These are phyloP conservation scores for Pseudoneurospora amorphoporcata DNA, from an alignment of 495 filamentous ascomycete genomes.

Conservation along the genomic window DNA sequence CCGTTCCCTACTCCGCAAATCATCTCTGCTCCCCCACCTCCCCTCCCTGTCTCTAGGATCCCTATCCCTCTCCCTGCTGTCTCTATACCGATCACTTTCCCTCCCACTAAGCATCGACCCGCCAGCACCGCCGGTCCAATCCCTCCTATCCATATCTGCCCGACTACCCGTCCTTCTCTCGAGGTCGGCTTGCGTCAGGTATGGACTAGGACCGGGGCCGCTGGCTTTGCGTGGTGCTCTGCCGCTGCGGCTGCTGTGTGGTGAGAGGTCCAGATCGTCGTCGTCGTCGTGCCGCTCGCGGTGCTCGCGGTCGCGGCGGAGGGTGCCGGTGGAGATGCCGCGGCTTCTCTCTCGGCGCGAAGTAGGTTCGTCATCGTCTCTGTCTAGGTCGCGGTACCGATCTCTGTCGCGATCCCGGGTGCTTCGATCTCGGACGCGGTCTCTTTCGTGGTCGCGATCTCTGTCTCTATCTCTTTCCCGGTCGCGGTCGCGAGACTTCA, in stretches of 20 bases:
- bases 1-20: neutral
- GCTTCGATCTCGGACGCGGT: slow-evolving; percentile 10
- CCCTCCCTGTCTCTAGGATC: neutral
- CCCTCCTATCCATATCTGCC: slow-evolving; percentile 18
- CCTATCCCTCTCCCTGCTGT: slow-evolving; percentile 4
- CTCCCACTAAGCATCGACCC: neutral
- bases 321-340: neutral
- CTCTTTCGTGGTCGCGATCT: slow-evolving; percentile 11
- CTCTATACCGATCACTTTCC: neutral
- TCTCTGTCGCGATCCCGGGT: slow-evolving; percentile 23
- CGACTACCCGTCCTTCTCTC: slow-evolving; percentile 24
- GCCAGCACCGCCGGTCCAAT: neutral
- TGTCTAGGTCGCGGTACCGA: slow-evolving; percentile 9
- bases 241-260: neutral
- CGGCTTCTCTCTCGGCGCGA: neutral
- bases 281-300: neutral
- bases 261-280: neutral
- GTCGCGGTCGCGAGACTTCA: neutral
- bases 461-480: slow-evolving; percentile 10
- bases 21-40: neutral
- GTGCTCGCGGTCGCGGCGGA: neutral
- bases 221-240: neutral
- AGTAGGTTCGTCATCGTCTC: neutral
- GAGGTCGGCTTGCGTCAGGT: slow-evolving; percentile 7
- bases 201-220: neutral